Evolutionary conservation across 768 basidiomycete species (phyloP).

Genomic region (Amanita fuliginea): DNA sequence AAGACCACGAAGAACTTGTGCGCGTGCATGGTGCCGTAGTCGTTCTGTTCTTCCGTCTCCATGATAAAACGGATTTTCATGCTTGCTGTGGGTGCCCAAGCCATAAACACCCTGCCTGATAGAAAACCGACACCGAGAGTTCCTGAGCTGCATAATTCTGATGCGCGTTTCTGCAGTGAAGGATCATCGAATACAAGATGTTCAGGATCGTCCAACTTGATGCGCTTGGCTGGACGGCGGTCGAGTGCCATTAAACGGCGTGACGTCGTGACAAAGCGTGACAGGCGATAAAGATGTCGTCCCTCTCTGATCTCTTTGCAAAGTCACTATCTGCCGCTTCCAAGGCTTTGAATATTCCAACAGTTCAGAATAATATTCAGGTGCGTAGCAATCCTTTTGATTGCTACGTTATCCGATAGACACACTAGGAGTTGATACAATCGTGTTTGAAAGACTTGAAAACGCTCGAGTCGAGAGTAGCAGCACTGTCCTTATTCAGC

Average conservation of each 20-base stretch:
- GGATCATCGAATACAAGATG: conserved; percentile 13
- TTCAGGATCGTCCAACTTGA: conserved; percentile 7
- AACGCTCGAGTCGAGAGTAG: conserved; percentile 39
- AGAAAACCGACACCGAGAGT: conserved; percentile 27
- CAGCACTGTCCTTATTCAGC: conserved; percentile 65
- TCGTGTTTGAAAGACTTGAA: conserved; percentile 46
- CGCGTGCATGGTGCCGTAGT: conserved; percentile 8
- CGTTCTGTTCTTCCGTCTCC: conserved; percentile 13
- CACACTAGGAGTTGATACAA: conserved; percentile 44
- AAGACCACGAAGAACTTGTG: conserved; percentile 30
- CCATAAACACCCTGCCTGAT: conserved; percentile 31
- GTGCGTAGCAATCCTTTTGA: conserved; percentile 12
- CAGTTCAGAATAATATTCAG: conserved; percentile 32
- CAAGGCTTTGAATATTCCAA: conserved; percentile 26
- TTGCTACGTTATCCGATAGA: neutral
- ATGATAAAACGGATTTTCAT: conserved; percentile 19
- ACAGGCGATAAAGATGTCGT: conserved; percentile 8
- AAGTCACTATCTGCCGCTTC: conserved; percentile 25
- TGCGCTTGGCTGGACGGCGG: conserved; percentile 8
- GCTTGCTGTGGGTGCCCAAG: conserved; percentile 23
- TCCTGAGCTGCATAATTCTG: conserved; percentile 20
- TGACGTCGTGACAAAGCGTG: neutral
- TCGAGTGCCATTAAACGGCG: neutral
- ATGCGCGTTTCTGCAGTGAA: conserved; percentile 16
- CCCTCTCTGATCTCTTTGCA: conserved; percentile 28